phyloP scores from a whole-genome alignment of 306 rosid genomes.

The Vigna trinervia region DNA sequence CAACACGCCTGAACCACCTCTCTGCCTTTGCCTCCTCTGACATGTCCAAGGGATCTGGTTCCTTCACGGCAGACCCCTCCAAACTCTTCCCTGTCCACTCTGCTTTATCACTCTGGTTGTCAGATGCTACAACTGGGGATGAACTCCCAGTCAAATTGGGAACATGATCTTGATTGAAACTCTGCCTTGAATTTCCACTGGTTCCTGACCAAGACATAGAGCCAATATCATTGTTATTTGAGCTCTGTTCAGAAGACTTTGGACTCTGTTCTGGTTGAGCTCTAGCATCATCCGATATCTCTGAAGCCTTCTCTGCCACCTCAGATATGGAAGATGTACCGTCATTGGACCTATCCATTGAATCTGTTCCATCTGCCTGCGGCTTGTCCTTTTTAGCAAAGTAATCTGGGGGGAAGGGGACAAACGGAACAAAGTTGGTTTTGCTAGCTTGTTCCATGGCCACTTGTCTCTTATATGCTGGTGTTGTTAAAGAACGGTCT shows the following conservation, averaged over 20 bases:
- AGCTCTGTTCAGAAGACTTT: slow-evolving; percentile 43
- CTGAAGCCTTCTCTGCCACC: slow-evolving; percentile 43
- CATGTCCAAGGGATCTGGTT: slow-evolving; percentile 93
- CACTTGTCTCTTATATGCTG: slow-evolving; percentile 76
- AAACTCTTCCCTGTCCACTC: slow-evolving; percentile 83
- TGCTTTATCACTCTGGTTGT: slow-evolving; percentile 51
- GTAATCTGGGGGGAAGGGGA: slow-evolving; percentile 93
- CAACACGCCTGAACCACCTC: slow-evolving; percentile 96
- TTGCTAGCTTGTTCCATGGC: slow-evolving; percentile 76
- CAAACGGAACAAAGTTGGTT: slow-evolving; percentile 82
- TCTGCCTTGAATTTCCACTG: slow-evolving; percentile 45
- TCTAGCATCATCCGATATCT: slow-evolving; percentile 46
- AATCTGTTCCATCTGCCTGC: slow-evolving; percentile 49
- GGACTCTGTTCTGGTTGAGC: slow-evolving; percentile 42
- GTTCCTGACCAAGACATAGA: slow-evolving; percentile 41
- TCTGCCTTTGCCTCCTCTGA: slow-evolving; percentile 99
- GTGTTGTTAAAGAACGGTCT: slow-evolving; percentile 86
- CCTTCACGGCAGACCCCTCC: slow-evolving; percentile 97
- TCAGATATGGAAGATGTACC: slow-evolving; percentile 51
- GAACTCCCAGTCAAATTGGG: slow-evolving; percentile 48
- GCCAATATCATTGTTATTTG: slow-evolving; percentile 38
- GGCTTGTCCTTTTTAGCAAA: slow-evolving; percentile 71
- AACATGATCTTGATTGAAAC: slow-evolving; percentile 29
- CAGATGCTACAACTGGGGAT: slow-evolving; percentile 43
- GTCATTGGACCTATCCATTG: slow-evolving; percentile 29